Evolutionary conservation across 2,329 filamentous ascomycete species (phyloP), one percentile per base, ranked within the genome.

Genomic region (Purpureocillium takamizusanense): DNA sequence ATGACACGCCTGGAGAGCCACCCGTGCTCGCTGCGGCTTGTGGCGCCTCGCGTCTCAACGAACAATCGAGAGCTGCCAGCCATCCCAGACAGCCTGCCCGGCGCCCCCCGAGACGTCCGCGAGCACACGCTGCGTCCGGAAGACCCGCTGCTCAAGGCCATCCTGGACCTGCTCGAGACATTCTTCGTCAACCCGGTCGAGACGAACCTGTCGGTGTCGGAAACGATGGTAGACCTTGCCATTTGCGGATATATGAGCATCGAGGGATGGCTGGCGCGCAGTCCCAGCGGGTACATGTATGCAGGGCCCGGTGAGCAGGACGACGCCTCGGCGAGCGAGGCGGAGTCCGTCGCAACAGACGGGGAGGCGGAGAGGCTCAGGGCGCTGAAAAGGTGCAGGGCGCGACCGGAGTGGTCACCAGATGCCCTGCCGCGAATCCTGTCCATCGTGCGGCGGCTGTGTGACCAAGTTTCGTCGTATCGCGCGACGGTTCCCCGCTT

Each of bases 141-240:
- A 39, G 81, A 81, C 47, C 78, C 72, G 32, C 71, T 80, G 28
- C 68, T 81, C 34, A 77, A 75, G 55, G 77, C 84, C 8, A 66
- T 85, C 2, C 63, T 84, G 9, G 80, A 83, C 32, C 70, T 90
- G 7, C 61, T 98, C 10, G 74, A 82, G 33, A 81, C 73, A 0
- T 98, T 97, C 53, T 87, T 95, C 50, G 74, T 86, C 5, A 98
- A 98, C 51, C 82, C 87, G 3, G 80, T 97, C 3, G 87, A 95
- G 50, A 89, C 85, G 3, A 98, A 98, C 49, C 66, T 98, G 4
- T 84, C 83, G 0, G 69, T 95, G 2, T 97, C 90, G 0, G 86
- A 94, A 51, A 76, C 84, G 1, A 69, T 97, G 32, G 75, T 94
- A 21, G 83, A 86, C 47, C 69, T 98, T 31, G 85, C 85, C 10